Evolutionary conservation across 2,329 filamentous ascomycete species (phyloP), one percentile per base, ranked within the genome.

Genomic region (Colletotrichum tabaci): DNA sequence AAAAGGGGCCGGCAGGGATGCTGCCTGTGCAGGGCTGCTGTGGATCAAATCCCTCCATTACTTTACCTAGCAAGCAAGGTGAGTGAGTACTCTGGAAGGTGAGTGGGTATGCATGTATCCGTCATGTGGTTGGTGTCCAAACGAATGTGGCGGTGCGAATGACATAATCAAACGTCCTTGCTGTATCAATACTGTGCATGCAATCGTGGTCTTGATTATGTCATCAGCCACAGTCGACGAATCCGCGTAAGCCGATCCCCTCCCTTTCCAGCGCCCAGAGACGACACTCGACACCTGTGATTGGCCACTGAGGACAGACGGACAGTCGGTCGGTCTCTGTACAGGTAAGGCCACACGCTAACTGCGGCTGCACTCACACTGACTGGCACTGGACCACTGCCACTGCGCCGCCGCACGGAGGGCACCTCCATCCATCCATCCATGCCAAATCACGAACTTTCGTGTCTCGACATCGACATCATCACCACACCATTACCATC

Each of bases 81-180:
- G 26, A 26, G 26, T 26, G 21, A 23, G 26, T 30, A 30, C 26
- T 30, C 26, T 30, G 5, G 6, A 30, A 30, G 26, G 26, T 5
- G 26, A 30, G 26, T 30, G 26, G 26, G 26, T 30, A 30, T 30
- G 26, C 26, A 30, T 30, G 26, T 30, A 30, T 30, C 26, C 26
- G 26, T 30, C 26, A 4, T 6, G 26, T 30, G 26, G 26, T 30
- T 6, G 5, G 26, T 30, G 2, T 30, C 26, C 5, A 6, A 4
- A 30, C 26, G 26, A 68, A 53, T 3, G 58, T 63, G 68, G 68
- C 68, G 44, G 68, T 68, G 68, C 68, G 13, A 58, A 49, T 71
- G 68, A 71, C 65, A 71, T 71, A 71, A 68, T 49, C n/a, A 30
- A 30, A 4, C 26, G 26, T 6, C 7, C 26, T 30, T n/a, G 4